Percentiles rank a stretch among this genome's conserved stretches.
phyloP scores from a whole-genome alignment of 768 basidiomycete species.

The Rhodotorula toruloides region DNA sequence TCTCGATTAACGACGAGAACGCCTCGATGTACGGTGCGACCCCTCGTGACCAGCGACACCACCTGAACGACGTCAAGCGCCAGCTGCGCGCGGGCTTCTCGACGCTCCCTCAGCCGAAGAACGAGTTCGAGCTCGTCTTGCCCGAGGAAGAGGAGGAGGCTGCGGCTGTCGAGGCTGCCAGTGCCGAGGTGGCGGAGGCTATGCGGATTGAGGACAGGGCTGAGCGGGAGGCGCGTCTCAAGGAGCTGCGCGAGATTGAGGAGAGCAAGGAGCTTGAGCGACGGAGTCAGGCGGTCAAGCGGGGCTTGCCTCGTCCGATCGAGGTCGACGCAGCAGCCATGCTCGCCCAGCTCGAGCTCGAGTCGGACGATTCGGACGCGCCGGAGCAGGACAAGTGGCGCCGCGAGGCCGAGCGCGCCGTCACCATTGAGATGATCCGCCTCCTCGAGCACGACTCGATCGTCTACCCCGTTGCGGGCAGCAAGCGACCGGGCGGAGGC shows the following conservation, averaged over 20 bases:
- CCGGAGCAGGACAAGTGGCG: conserved; percentile 46
- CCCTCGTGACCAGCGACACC: conserved; percentile 68
- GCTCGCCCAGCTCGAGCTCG: conserved; percentile 54
- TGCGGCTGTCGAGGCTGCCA: conserved; percentile 41
- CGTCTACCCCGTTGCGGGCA: conserved; percentile 80
- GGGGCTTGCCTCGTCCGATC: conserved; percentile 74
- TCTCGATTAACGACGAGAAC: conserved; percentile 71
- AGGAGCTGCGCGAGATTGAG: conserved; percentile 65
- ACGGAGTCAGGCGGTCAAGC: conserved; percentile 73
- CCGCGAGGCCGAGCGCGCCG: conserved; percentile 56
- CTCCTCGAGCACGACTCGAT: conserved; percentile 85
- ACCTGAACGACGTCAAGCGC: conserved; percentile 61
- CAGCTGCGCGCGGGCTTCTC: conserved; percentile 68
- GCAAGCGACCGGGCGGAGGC: conserved; percentile 62
- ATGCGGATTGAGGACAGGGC: conserved; percentile 80
- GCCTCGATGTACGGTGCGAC: conserved; percentile 60
- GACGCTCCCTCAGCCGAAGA: conserved; percentile 83
- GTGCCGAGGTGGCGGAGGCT: conserved; percentile 43
- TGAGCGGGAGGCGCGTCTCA: conserved; percentile 74
- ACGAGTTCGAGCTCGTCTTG: conserved; percentile 91
- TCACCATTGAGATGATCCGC: conserved; percentile 70
- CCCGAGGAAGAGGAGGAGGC: conserved; percentile 71
- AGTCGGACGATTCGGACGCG: conserved; percentile 50
- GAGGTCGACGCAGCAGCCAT: conserved; percentile 68
- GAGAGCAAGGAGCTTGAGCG: conserved; percentile 73